Evolutionary conservation across 225 moss, liverwort and hornwort species (phyloP), one percentile per base, ranked within the genome.

Genomic region (Takakia lepidozioides): DNA sequence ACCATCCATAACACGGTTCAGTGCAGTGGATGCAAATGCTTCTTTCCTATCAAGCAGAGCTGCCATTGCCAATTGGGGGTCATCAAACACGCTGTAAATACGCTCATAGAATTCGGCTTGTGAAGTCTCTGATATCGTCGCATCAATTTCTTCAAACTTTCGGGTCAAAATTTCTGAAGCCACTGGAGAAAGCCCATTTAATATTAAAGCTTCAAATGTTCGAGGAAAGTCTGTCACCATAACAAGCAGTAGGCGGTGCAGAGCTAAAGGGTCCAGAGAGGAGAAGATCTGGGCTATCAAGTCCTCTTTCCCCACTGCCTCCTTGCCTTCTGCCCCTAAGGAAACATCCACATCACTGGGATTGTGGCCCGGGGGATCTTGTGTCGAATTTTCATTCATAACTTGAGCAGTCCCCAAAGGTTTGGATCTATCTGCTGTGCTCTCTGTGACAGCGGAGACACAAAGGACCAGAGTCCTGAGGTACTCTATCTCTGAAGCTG

Each of bases 101-200:
- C 62, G 62, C 15, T 57, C 58, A 59, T 75, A 76, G 51, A 81
- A 76, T 34, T 68, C 68, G 43, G 58, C 71, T 54, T 72, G 75
- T 14, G 71, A 29, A 55, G 56, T 56, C 13, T 68, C 59, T 43
- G 52, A 39, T 17, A 39, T 49, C 8, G 26, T 48, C n/a, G n/a
- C n/a, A 58, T 78, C 82, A 65, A 78, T 78, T 59, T 71, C 70
- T 51, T 83, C 82, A 23, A 83, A 83, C 14, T 59, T 74, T 29
- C 62, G 63, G 18, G 74, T 74, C 59, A 83, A 45, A 41, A 71
- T 58, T 38, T 83, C 78, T 10, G 59, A 55, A 26, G 78, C 78
- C 30, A 70, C 54, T 20, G 78, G 82, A 64, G 82, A 78, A 25
- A 83, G 60, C 28, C 71, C 67, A 30, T 78, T 66, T 51, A 83